Percentiles rank a stretch among this genome's conserved stretches.
These are phyloP conservation scores for Angomonas deanei DNA, from an alignment of 208 protist species.

Conservation along the genomic window DNA sequence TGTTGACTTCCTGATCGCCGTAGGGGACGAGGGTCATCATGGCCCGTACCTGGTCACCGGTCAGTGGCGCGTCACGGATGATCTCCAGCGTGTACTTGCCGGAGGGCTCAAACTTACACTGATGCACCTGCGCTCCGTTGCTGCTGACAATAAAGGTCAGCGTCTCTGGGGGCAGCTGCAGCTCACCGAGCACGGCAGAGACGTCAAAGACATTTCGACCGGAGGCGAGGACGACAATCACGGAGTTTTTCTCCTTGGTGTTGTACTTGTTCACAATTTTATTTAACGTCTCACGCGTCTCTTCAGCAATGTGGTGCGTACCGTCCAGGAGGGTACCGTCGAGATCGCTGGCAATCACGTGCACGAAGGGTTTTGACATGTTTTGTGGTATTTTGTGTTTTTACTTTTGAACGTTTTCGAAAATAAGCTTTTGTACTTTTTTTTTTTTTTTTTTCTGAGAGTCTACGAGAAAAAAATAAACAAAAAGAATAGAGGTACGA, in stretches of 20 bases:
- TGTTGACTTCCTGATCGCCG: slow-evolving; percentile 22
- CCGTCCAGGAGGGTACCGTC: slow-evolving; percentile 16
- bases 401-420: background rate
- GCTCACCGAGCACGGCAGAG: slow-evolving; percentile 1
- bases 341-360: slow-evolving; percentile 17
- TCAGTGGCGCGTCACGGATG: slow-evolving; percentile 9
- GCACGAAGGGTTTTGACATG: background rate
- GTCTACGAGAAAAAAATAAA: background rate
- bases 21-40: slow-evolving; percentile 8
- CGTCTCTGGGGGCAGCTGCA: slow-evolving; percentile 11
- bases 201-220: slow-evolving; percentile 18
- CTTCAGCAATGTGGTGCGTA: background rate
- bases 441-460: too few relatives aligned
- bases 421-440: background rate
- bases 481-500: background rate
- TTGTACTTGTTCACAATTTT: background rate
- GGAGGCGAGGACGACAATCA: slow-evolving; percentile 14
- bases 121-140: slow-evolving; percentile 20
- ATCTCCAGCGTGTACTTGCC: background rate
- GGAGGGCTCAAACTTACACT: background rate
- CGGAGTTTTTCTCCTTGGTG: background rate
- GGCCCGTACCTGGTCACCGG: background rate
- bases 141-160: slow-evolving; percentile 18
- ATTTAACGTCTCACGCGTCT: background rate
- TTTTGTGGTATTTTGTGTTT: background rate